Evolutionary conservation across 2,329 filamentous ascomycete genomes (phyloP), one percentile per base, ranked within the genome.

Genomic region (Fusarium sp.): DNA sequence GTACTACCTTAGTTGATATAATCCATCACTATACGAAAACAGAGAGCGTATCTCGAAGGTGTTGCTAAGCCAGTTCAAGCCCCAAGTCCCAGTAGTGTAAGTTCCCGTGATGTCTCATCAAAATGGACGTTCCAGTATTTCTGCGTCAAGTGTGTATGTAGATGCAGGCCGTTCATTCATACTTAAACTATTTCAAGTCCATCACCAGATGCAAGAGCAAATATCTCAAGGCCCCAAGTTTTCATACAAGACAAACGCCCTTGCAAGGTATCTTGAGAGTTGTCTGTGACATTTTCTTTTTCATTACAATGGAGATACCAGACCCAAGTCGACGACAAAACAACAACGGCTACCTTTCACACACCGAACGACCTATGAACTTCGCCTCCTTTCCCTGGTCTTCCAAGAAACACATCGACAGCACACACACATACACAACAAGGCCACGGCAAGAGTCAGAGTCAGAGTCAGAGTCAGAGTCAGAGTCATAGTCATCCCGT

Each of bases 241-340:
- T 35, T 36, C 51, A 48, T 42, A 41, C 47, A 41, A 69, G 50
- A 76, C 24, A 71, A 48, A 68, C 62, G 62, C 64, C 66, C 50
- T 48, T 33, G 31, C 48, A 26, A 58, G 63, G 65, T 50, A 64
- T 70, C 53, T 69, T 60, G 48, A 58, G 59, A 56, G 68, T 67
- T 68, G 64, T 67, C 57, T 69, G 70, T 67, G 63, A 22, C 68
- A 73, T 61, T 71, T 61, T 75, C 50, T 74, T 75, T 60, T 74
- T 75, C 75, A 77, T 77, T 77, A 77, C 69, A 77, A 76, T 67
- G 71, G 62, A 77, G 63, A 73, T 74, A 76, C 65, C 75, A 68
- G 54, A 68, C 75, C 65, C 65, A 48, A 56, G 61, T 53, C 64
- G 71, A 73, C 73, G 68, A 70, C 65, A 58, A 72, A 72, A 74